Evolutionary conservation across 257 asterid species (phyloP).

Genomic region (Cruciata laevipes): DNA sequence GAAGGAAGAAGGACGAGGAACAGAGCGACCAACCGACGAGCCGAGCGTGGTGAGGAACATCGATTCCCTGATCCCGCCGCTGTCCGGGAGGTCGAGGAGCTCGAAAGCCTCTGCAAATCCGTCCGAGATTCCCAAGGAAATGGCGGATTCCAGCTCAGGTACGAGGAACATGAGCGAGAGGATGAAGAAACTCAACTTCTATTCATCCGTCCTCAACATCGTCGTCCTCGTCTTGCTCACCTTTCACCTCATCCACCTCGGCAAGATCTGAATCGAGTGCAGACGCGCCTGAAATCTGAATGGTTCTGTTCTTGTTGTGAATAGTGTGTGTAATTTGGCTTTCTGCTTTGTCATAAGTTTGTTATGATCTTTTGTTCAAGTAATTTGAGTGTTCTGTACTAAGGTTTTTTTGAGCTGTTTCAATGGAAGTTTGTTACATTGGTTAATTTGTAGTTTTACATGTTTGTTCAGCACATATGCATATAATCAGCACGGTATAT

Average conservation of each 20-base stretch:
- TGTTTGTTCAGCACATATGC: no score
- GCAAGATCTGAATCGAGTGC: constrained; percentile 17
- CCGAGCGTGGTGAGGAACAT: constrained; percentile 9
- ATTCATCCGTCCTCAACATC: constrained; percentile 63
- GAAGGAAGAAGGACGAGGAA: constrained; percentile 55
- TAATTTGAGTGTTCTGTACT: no score
- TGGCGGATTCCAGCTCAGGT: constrained; percentile 1
- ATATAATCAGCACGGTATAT: no score
- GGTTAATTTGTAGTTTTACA: no score
- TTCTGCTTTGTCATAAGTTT: no score
- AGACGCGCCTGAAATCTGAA: background rate
- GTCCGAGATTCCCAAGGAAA: constrained; percentile 6
- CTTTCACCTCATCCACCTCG: constrained; percentile 51
- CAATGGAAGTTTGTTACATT: no score
- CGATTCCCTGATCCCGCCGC: constrained; percentile 7
- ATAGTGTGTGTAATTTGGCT: background rate
- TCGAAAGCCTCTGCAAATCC: background rate
- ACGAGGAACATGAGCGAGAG: constrained; percentile 25
- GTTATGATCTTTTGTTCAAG: no score
- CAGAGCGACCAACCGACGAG: constrained; percentile 12
- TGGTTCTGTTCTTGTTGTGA: background rate
- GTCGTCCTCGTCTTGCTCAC: constrained; percentile 47
- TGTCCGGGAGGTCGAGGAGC: background rate
- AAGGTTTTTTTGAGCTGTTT: no score
- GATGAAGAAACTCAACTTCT: constrained; percentile 44